phyloP scores from a whole-genome alignment of 148 eudicot genomes.

The Bassia scoparia region DNA sequence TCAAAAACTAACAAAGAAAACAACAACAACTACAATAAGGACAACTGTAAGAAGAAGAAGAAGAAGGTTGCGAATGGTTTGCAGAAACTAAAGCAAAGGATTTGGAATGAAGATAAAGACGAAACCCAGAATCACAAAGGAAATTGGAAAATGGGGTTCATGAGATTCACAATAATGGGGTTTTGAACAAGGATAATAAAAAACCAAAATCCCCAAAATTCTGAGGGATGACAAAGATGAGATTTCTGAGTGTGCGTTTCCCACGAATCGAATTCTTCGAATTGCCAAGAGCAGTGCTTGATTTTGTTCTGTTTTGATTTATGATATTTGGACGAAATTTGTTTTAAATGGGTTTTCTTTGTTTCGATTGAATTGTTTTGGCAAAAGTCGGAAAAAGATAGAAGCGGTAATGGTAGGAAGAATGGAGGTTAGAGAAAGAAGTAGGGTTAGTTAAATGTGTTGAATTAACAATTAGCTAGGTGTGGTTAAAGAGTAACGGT shows the following conservation, averaged over 20 bases:
- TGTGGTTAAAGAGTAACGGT: too few relatives aligned
- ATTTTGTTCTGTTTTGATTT: too few relatives aligned
- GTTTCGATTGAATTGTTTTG: too few relatives aligned
- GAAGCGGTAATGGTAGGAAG: too few relatives aligned
- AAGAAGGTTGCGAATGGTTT: neutral
- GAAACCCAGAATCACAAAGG: conserved; percentile 15
- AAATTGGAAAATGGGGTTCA: conserved; percentile 20
- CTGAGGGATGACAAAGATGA: conserved; percentile 17
- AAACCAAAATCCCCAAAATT: conserved; percentile 5
- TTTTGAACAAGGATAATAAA: conserved; percentile 8
- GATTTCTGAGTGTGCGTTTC: conserved; percentile 33
- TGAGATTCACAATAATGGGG: conserved; percentile 7
- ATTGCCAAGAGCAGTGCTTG: conserved; percentile 49
- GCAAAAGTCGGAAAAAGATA: too few relatives aligned
- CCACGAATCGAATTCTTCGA: conserved; percentile 45
- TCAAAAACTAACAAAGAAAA: neutral
- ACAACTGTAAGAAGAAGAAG: neutral
- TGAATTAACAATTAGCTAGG: too few relatives aligned
- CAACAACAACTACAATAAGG: neutral
- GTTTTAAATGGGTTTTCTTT: too few relatives aligned
- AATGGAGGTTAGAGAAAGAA: too few relatives aligned
- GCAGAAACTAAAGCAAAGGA: neutral
- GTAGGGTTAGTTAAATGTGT: too few relatives aligned
- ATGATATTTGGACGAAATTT: too few relatives aligned
- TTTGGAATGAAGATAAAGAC: conserved; percentile 8